These are phyloP conservation scores for Microbotryum saponariae DNA, from an alignment of 1,284 basidiomycete species.

Conservation along the genomic window DNA sequence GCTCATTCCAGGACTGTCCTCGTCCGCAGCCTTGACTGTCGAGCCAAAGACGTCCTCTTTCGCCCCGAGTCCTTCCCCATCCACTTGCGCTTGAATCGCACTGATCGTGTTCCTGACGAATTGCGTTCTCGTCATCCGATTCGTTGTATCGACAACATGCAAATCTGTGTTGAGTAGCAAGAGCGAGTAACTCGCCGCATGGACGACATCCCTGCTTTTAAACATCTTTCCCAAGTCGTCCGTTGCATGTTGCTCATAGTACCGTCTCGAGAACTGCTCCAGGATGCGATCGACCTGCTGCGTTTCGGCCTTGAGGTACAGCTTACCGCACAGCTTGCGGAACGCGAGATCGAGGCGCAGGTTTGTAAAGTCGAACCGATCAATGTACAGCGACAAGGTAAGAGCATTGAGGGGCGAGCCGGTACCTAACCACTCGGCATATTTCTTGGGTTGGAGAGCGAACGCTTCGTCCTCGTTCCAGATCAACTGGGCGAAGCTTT, in stretches of 20 bases:
- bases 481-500: conserved; percentile 66
- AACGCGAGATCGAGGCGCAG: conserved; percentile 83
- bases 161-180: conserved; percentile 94
- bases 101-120: conserved; percentile 87
- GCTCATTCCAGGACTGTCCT: neutral
- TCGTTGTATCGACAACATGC: conserved; percentile 81
- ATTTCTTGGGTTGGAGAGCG: conserved; percentile 69
- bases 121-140: conserved; percentile 85
- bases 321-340: conserved; percentile 76
- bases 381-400: conserved; percentile 71
- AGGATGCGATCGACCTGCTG: conserved; percentile 97
- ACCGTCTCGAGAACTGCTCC: conserved; percentile 78
- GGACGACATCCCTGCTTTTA: conserved; percentile 64
- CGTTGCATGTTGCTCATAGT: conserved; percentile 80
- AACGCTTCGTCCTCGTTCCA: conserved; percentile 83
- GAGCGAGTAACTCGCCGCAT: conserved; percentile 85
- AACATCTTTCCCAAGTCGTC: conserved; percentile 61
- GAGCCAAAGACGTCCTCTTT: neutral
- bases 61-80: neutral
- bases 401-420: conserved; percentile 64
- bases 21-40: neutral
- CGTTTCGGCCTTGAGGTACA: conserved; percentile 90
- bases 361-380: conserved; percentile 77
- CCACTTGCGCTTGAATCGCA: conserved; percentile 63
- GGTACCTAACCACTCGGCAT: conserved; percentile 88